phyloP scores from a whole-genome alignment of 179 eudicot species.

The Beta macrorhiza region DNA sequence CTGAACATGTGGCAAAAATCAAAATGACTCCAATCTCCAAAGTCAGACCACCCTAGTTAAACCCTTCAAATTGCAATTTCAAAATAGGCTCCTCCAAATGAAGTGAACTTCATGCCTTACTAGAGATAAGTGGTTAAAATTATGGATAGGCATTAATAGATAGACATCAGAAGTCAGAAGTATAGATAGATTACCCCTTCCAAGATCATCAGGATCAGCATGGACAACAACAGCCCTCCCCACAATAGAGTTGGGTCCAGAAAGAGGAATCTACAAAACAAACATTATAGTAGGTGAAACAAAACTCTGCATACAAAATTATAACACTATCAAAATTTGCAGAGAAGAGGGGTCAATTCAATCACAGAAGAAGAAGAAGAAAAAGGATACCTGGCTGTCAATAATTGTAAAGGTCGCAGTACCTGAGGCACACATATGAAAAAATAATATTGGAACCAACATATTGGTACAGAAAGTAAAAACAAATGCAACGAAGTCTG shows the following conservation, averaged over 20 bases:
- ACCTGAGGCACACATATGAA: slow-evolving; percentile 24
- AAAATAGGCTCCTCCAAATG: background rate
- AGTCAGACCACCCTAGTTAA: background rate
- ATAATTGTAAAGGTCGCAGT: slow-evolving; percentile 62
- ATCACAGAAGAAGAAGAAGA: background rate
- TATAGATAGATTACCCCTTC: slow-evolving; percentile 50
- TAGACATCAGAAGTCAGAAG: background rate
- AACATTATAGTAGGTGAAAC: slow-evolving; percentile 1
- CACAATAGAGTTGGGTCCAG: slow-evolving; percentile 68
- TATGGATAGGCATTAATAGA: background rate
- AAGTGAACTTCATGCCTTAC: too few relatives aligned
- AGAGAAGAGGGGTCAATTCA: background rate
- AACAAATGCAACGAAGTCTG: background rate
- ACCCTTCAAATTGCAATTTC: background rate
- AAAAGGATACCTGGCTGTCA: slow-evolving; percentile 60
- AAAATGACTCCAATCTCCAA: background rate
- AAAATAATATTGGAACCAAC: background rate
- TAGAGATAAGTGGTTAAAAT: background rate
- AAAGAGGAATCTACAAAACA: slow-evolving; percentile 62
- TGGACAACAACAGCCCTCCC: slow-evolving; percentile 98
- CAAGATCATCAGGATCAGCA: slow-evolving; percentile 93
- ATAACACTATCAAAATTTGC: background rate
- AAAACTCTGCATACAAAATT: background rate
- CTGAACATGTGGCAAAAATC: background rate
- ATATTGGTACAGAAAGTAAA: background rate